phyloP scores from a whole-genome alignment of 2,329 filamentous ascomycete genomes.

The Diaporthe vexans region DNA sequence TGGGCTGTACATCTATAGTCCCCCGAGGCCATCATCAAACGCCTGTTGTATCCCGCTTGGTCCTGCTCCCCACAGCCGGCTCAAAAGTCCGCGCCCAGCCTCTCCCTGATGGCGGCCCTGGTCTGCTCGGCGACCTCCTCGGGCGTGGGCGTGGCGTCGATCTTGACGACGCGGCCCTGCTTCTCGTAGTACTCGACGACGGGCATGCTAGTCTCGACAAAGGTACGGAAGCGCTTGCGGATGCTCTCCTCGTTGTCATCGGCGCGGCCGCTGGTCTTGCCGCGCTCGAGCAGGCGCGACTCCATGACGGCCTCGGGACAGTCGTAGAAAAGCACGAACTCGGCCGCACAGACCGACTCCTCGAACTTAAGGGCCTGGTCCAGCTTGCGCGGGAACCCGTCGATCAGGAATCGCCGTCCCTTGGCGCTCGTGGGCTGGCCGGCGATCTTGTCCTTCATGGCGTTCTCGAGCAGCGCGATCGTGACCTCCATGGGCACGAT shows the following conservation, averaged over 20 bases:
- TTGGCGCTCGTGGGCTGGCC: conserved; percentile 53
- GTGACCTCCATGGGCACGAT: conserved; percentile 99
- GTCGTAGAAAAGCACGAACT: conserved; percentile 93
- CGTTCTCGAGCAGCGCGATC: conserved; percentile 91
- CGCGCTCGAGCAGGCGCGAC: conserved; percentile 84
- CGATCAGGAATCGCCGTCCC: conserved; percentile 81
- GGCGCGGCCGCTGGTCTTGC: conserved; percentile 89
- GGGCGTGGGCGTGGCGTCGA: conserved; percentile 78
- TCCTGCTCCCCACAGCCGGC: not conserved
- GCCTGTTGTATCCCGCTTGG: not conserved
- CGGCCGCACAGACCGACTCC: conserved; percentile 84
- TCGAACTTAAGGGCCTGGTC: conserved; percentile 98
- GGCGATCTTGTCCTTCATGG: conserved; percentile 81
- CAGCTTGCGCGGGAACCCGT: conserved; percentile 95
- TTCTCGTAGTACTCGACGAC: conserved; percentile 88
- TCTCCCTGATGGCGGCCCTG: conserved; percentile 62
- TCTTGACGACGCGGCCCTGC: conserved; percentile 83
- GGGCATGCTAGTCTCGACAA: conserved; percentile 97
- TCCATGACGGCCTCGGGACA: conserved; percentile 93
- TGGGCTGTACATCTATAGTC: conserved; percentile 11
- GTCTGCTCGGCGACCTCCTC: conserved; percentile 72
- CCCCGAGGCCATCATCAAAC: conserved; percentile 10
- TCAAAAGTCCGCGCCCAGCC: conserved; percentile 62
- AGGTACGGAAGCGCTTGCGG: conserved; percentile 94
- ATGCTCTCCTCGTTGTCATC: conserved; percentile 98